Evolutionary conservation across 805 yeast species (phyloP).

Genomic region (Metschnikowia drakensbergensis): DNA sequence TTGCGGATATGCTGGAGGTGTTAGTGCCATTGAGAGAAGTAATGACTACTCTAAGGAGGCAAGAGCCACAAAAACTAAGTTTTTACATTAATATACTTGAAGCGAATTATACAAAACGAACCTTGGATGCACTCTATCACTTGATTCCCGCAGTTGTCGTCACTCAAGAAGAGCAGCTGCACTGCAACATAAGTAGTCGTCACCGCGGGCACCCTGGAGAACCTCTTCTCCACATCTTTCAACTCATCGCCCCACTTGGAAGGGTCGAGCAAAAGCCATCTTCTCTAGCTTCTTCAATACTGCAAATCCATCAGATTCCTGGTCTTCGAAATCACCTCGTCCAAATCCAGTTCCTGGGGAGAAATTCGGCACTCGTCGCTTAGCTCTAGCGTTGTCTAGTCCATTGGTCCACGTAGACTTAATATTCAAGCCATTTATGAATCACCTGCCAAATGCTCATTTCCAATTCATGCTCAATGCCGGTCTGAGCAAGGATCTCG

Average conservation of each 20-base stretch:
- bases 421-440: conserved; percentile 54
- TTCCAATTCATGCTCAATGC: conserved; percentile 17
- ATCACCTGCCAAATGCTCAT: conserved; percentile 42
- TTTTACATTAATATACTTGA: too few species aligned
- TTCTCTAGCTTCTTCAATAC: conserved; percentile 56
- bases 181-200: conserved; percentile 58
- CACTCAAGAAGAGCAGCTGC: conserved; percentile 58
- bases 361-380: conserved; percentile 66
- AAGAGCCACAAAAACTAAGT: conserved; percentile 7
- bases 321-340: conserved; percentile 66
- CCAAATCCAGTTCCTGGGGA: conserved; percentile 81
- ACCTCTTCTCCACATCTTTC: conserved; percentile 53
- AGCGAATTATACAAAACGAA: too few species aligned
- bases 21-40: too few species aligned
- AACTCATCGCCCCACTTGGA: conserved; percentile 63
- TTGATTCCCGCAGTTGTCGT: too few species aligned
- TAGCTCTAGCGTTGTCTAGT: conserved; percentile 41
- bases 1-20: too few species aligned
- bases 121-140: too few species aligned
- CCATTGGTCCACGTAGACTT: conserved; percentile 37
- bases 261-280: conserved; percentile 65
- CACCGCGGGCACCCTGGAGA: conserved; percentile 46
- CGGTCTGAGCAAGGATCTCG: conserved; percentile 19
- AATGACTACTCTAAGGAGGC: too few species aligned
- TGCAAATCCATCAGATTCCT: conserved; percentile 48